Conservation (phyloP, 1,284 basidiomycete genomes). For the Golubevia sp. region DNA sequence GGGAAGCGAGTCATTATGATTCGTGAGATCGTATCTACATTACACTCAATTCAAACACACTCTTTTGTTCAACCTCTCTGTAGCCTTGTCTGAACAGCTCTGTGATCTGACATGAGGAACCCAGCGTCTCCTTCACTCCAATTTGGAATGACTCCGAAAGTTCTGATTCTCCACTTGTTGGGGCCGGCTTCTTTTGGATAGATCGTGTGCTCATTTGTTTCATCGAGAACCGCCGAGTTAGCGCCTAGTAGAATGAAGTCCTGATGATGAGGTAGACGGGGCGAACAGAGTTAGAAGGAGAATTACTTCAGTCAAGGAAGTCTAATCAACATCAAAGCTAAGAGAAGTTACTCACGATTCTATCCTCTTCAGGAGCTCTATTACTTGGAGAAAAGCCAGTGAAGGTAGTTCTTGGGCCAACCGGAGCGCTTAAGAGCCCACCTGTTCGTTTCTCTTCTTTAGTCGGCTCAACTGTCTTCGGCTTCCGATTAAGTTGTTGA, state of each 20-base stretch:
- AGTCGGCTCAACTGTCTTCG: background rate
- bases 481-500: no score
- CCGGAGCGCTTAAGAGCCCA: no score
- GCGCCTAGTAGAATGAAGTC: background rate
- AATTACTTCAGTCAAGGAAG: slow-evolving; percentile 19
- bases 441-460: no score
- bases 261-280: slow-evolving; percentile 1
- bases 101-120: slow-evolving; percentile 31
- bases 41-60: no score
- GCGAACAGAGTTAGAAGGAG: slow-evolving; percentile 5
- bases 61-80: slow-evolving; percentile 13
- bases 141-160: slow-evolving; percentile 24
- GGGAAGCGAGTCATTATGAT: no score
- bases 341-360: no score
- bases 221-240: background rate
- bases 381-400: no score
- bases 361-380: no score
- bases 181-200: background rate
- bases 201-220: background rate
- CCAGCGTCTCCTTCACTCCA: slow-evolving; percentile 41
- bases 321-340: background rate
- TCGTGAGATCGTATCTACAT: no score
- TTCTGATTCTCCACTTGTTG: slow-evolving; percentile 20
- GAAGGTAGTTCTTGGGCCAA: no score
- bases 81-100: slow-evolving; percentile 24